Evolutionary conservation across 1,284 basidiomycete genomes (phyloP).

Genomic region (Microbotryum intermedium): DNA sequence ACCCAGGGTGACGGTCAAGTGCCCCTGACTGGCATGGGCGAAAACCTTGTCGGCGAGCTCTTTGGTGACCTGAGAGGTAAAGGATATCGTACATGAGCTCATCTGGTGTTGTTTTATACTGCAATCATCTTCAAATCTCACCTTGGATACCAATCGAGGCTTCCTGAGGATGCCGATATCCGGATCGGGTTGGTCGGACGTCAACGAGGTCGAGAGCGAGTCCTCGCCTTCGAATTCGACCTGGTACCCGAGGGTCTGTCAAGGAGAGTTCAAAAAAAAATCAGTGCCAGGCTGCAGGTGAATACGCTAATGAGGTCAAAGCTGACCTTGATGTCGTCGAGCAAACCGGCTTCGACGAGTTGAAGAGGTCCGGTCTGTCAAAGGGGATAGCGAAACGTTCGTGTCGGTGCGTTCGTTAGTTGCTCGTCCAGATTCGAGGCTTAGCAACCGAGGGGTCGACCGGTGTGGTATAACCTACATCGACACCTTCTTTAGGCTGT

Average conservation of each 20-base stretch:
- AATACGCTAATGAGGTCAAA: neutral
- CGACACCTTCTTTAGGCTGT: conserved; percentile 74
- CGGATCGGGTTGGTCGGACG: conserved; percentile 49
- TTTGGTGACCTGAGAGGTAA: conserved; percentile 56
- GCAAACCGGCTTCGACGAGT: conserved; percentile 73
- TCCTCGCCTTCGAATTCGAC: conserved; percentile 83
- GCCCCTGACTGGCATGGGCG: conserved; percentile 63
- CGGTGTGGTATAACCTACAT: conserved; percentile 43
- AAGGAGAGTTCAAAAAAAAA: neutral
- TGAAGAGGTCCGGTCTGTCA: conserved; percentile 59
- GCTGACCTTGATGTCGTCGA: conserved; percentile 56
- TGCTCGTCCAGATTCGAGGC: neutral
- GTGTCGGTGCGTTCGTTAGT: neutral
- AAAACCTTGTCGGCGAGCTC: conserved; percentile 69
- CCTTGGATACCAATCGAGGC: conserved; percentile 61
- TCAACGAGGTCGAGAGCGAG: conserved; percentile 68
- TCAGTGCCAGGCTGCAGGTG: neutral
- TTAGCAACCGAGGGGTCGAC: neutral
- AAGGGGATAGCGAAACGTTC: neutral
- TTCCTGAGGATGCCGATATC: conserved; percentile 83
- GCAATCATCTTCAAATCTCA: conserved; percentile 6
- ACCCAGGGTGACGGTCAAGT: conserved; percentile 84
- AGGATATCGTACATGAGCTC: neutral
- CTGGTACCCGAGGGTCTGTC: conserved; percentile 64
- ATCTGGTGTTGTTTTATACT: neutral